Evolutionary conservation across 2,329 filamentous ascomycete species (phyloP).

Genomic region (Trichoderma semiorbis): DNA sequence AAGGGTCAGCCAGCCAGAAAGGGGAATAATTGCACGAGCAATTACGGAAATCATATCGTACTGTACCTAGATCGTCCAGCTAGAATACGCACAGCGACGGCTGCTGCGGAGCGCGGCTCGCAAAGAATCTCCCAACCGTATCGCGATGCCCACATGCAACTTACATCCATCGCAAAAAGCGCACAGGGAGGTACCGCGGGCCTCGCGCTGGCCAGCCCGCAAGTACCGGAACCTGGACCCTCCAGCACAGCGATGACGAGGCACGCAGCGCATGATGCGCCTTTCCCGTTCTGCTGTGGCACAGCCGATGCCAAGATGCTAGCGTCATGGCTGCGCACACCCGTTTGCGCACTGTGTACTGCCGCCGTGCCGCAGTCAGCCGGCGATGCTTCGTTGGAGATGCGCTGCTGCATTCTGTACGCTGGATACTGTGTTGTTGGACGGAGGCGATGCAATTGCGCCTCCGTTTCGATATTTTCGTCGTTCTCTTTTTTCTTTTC

Average conservation of each 20-base stretch:
- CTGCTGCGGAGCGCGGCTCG: neutral
- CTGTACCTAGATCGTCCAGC: neutral
- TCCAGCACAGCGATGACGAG: conserved; percentile 36
- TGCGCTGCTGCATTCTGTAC: neutral
- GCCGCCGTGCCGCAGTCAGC: neutral
- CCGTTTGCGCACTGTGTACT: neutral
- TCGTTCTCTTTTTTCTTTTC: neutral
- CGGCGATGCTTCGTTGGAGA: neutral
- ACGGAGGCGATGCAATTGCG: neutral
- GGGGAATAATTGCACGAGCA: neutral
- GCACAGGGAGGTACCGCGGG: conserved; percentile 12
- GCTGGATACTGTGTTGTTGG: neutral
- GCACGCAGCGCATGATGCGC: conserved; percentile 27
- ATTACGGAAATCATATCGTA: neutral
- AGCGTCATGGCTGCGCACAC: conserved; percentile 2
- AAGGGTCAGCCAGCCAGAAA: neutral
- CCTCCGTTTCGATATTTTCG: neutral
- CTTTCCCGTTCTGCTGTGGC: conserved; percentile 18
- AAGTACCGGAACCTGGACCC: conserved; percentile 22
- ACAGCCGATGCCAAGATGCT: conserved; percentile 19
- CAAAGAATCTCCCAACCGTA: neutral
- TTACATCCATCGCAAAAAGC: neutral
- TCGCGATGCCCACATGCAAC: neutral
- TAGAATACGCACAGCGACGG: neutral
- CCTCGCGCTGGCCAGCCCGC: conserved; percentile 5